Conservation (phyloP, 345 rosid genomes). For the Aegle marmelos region DNA sequence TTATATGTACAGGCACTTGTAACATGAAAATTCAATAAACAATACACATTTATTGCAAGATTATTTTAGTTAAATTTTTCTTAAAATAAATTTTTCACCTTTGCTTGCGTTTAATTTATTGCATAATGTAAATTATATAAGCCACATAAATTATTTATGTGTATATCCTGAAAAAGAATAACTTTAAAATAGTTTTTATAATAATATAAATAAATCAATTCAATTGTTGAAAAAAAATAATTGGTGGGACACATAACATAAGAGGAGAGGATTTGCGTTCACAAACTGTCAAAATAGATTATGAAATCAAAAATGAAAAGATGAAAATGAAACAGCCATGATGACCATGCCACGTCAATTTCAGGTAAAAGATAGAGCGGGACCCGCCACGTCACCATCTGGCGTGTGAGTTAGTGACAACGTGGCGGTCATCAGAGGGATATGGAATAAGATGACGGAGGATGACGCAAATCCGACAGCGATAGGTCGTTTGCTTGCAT, state of each 20-base stretch:
- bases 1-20: too few relatives aligned
- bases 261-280: neutral
- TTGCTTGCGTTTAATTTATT: too few relatives aligned
- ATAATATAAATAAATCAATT: too few relatives aligned
- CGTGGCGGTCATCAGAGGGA: conserved; percentile 1
- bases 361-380: neutral
- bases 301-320: neutral
- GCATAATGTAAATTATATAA: too few relatives aligned
- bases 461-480: neutral
- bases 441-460: conserved; percentile 12
- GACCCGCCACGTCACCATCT: conserved; percentile 7
- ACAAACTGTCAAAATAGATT: neutral
- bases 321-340: neutral
- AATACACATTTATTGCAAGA: too few relatives aligned
- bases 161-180: neutral
- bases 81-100: too few relatives aligned
- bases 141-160: too few relatives aligned
- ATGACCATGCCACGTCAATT: neutral
- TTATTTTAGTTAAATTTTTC: too few relatives aligned
- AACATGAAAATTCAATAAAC: too few relatives aligned
- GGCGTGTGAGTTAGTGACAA: neutral
- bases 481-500: neutral
- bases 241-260: neutral
- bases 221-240: neutral
- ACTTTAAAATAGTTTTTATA: neutral